Evolutionary conservation across 2,329 filamentous ascomycete genomes (phyloP).

Genomic region (Colletotrichum sp.): DNA sequence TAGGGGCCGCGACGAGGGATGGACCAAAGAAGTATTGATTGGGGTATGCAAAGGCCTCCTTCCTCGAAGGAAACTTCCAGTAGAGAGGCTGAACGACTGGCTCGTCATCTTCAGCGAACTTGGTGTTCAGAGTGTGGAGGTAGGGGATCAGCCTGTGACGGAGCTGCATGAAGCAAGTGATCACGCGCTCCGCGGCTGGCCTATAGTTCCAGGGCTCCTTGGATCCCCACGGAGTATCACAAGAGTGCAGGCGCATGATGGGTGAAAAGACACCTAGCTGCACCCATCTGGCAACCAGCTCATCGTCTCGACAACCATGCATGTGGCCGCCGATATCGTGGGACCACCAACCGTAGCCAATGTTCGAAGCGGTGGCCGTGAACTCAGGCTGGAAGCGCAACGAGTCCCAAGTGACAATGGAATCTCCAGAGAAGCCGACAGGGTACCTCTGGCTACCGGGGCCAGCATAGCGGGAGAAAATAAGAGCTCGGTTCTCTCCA

Average conservation of each 20-base stretch:
- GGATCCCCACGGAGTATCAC: background rate
- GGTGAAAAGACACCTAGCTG: constrained; percentile 55
- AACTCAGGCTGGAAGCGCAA: background rate
- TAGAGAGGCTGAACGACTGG: background rate
- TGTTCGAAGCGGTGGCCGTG: constrained; percentile 39
- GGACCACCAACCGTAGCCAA: constrained; percentile 73
- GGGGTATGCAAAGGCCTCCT: background rate
- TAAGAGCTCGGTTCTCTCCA: background rate
- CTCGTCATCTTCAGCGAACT: background rate
- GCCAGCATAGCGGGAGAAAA: background rate
- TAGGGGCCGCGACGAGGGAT: background rate
- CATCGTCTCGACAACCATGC: constrained; percentile 59
- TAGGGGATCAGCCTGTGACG: background rate
- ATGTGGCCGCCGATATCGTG: constrained; percentile 73
- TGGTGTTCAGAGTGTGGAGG: background rate
- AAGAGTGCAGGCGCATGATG: background rate
- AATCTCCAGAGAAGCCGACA: background rate
- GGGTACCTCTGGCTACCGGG: background rate
- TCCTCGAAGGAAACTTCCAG: background rate
- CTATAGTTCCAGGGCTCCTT: background rate
- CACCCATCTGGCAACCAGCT: constrained; percentile 64
- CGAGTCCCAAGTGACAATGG: background rate
- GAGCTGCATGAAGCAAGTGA: background rate
- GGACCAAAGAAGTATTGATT: background rate
- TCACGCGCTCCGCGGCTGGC: background rate